Conservation (phyloP, 1,284 basidiomycete species). For the Meira miltonrushii region DNA sequence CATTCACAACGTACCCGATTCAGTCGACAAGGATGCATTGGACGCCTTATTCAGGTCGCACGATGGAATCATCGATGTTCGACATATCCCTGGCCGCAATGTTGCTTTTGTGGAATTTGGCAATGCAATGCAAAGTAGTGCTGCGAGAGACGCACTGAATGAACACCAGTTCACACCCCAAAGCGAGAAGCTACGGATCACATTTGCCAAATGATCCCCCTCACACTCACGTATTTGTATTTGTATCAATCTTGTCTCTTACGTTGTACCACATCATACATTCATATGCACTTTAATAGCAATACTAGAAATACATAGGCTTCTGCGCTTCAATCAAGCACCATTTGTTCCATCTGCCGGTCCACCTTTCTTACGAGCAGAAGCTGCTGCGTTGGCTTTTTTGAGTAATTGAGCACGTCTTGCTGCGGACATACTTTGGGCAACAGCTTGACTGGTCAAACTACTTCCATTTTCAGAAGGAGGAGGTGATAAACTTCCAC, state of each 20-base stretch:
- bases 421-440: not conserved
- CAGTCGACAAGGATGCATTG: slow-evolving; percentile 33
- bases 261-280: too few relatives aligned
- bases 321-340: not conserved
- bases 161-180: slow-evolving; percentile 36
- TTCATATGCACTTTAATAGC: too few relatives aligned
- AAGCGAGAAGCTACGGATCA: slow-evolving; percentile 44
- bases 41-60: slow-evolving; percentile 34
- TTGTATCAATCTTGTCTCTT: too few relatives aligned
- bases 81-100: slow-evolving; percentile 46
- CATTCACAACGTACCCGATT: slow-evolving; percentile 62
- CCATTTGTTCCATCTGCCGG: not conserved
- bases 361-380: not conserved
- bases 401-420: slow-evolving; percentile 7
- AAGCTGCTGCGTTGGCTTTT: slow-evolving; percentile 7
- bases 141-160: slow-evolving; percentile 46
- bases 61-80: slow-evolving; percentile 40
- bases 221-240: too few relatives aligned
- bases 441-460: not conserved
- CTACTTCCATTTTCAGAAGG: not conserved
- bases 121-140: slow-evolving; percentile 34
- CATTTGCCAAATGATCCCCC: slow-evolving; percentile 11
- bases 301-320: not conserved
- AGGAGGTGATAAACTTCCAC: not conserved
- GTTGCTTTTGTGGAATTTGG: slow-evolving; percentile 50